Base-by-base conservation (phyloP, 75 land plant genomes). In the Pinus taeda region DNA sequence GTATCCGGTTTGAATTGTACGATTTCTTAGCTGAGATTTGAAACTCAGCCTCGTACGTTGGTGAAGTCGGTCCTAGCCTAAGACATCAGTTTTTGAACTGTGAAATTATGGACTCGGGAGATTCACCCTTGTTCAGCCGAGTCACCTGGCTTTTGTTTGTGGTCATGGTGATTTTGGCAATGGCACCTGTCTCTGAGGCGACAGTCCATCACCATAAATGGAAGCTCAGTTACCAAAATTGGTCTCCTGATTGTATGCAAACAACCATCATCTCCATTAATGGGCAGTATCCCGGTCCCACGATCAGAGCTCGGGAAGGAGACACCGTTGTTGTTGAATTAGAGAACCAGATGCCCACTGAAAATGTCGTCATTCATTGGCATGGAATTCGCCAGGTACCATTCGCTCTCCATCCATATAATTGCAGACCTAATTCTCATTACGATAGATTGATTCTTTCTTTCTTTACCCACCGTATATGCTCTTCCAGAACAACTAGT, bases 311-410 rank as follows among this genome's bases (percentile, higher is more conserved):
- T 0, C 78, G 73, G 45, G 83, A 85, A 74, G 94, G 94, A 7
- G 98, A 95, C 77, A 90, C 91, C 39, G 33, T 95, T 60, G 77
- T 88, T 45, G 92, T 95, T 12, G 87, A 89, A 75, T 80, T 95
- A 29, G 83, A 78, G 63, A 95, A 95, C 78, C 49, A 59, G 13
- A 67, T 95, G 73, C 74, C 87, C 15, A 89, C 96, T 1, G 93
- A 95, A 75, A 86, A 87, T 73, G 77, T 88, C 9, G 90, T 87
- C 26, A 86, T 95, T 72, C 98, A 95, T 60, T 92, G 95, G 97
- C 94, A 95, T 78, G 97, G 97, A 12, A 92, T 94, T 60, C 81
- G 82, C 75, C 86, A 95, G 96, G 18, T 80, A 20, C 57, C 12
- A 15, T 66, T 66, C 18, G n/a, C 60, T 71, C 22, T 91, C 85